Conservation (phyloP, 169 alveolate species). For the Eimeria acervulina region DNA sequence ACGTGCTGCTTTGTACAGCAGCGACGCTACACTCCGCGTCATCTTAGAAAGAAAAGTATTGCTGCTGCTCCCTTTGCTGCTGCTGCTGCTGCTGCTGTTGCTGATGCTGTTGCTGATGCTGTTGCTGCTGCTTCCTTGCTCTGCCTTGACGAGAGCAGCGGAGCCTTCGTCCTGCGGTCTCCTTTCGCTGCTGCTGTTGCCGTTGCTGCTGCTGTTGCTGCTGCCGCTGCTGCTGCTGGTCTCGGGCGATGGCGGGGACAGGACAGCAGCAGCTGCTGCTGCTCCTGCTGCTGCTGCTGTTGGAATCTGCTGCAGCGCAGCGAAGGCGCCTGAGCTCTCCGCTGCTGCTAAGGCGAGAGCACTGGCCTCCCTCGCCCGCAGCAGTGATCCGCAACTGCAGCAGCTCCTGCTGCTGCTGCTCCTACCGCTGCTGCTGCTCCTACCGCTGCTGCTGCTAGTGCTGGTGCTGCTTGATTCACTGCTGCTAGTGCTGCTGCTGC, state of each 20-base stretch:
- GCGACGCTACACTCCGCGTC: no score
- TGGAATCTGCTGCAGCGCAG: conserved; percentile 33
- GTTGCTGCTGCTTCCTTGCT: no score
- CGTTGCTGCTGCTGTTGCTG: conserved; percentile 46
- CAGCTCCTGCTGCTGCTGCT: conserved; percentile 40
- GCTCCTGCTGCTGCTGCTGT: conserved; percentile 9
- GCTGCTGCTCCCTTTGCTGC: no score
- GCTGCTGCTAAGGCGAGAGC: conserved; percentile 61
- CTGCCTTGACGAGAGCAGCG: no score
- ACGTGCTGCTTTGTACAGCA: no score
- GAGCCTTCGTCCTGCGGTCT: no score
- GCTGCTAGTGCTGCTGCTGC: background rate
- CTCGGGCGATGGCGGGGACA: background rate
- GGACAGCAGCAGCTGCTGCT: conserved; percentile 20
- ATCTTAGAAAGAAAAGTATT: no score
- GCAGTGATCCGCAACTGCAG: conserved; percentile 10
- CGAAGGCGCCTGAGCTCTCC: conserved; percentile 27
- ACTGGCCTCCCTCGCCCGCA: conserved; percentile 3
- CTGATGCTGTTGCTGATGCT: no score
- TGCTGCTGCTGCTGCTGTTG: no score
- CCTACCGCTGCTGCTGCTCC: conserved; percentile 16
- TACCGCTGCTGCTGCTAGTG: background rate
- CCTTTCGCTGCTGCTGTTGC: conserved; percentile 20
- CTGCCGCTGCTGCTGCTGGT: conserved; percentile 40
- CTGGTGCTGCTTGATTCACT: background rate